These are phyloP conservation scores for Globisporangium nodosum DNA, from an alignment of 352 stramenopile genomes.

Conservation along the genomic window DNA sequence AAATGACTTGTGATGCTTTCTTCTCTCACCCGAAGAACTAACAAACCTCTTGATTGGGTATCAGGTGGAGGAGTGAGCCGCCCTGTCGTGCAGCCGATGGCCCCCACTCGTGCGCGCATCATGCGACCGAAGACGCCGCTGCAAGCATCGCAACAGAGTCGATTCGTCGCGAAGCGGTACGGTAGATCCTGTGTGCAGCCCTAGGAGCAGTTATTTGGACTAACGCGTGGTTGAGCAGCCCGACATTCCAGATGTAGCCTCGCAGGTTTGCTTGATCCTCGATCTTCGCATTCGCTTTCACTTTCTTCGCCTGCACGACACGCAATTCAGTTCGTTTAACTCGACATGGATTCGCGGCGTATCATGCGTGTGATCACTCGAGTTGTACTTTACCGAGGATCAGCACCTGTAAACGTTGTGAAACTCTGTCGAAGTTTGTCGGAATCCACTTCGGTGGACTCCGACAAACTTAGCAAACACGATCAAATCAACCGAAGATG, in stretches of 20 bases:
- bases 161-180: constrained; percentile 63
- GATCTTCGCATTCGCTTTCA: not conserved
- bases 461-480: not conserved
- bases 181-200: not conserved
- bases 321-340: not conserved
- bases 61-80: constrained; percentile 16
- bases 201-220: not conserved
- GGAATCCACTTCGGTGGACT: no score
- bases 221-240: not conserved
- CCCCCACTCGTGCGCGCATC: constrained; percentile 39
- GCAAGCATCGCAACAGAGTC: constrained; percentile 48
- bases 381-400: no score
- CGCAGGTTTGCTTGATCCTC: not conserved
- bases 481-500: no score
- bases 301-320: not conserved
- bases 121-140: constrained; percentile 69
- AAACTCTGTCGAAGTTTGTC: no score
- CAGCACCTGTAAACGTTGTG: no score
- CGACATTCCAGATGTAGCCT: constrained; percentile 16
- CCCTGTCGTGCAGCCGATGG: constrained; percentile 33
- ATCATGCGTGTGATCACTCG: not conserved
- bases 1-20: not conserved
- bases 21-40: not conserved
- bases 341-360: not conserved
- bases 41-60: not conserved